Conservation (phyloP, 345 rosid species). For the Citrus hindsii region DNA sequence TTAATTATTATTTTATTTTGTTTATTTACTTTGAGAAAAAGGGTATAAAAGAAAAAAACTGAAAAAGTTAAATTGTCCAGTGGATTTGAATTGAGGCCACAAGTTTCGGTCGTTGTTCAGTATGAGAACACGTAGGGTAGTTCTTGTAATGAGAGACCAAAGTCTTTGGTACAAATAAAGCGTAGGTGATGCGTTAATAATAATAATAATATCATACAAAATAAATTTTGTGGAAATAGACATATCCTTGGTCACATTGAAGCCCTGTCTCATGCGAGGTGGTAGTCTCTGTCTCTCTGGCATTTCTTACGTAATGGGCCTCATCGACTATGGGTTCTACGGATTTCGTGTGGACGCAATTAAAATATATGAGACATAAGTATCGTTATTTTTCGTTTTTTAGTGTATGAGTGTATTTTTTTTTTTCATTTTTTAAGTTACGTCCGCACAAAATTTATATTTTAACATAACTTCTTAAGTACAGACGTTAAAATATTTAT, state of each 20-base stretch:
- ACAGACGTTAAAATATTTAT: too few species aligned
- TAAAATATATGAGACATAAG: too few species aligned
- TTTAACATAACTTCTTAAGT: too few species aligned
- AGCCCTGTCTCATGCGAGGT: conserved; percentile 50
- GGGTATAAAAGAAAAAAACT: not conserved
- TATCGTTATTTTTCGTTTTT: too few species aligned
- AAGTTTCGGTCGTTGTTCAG: not conserved
- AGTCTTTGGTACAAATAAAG: not conserved
- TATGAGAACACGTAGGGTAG: too few species aligned
- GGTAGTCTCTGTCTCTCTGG: conserved; percentile 39
- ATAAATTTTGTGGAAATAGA: not conserved
- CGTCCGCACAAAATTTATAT: accelerated
- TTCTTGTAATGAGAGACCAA: not conserved
- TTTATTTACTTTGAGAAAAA: not conserved
- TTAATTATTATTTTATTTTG: too few species aligned
- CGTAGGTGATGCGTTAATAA: not conserved
- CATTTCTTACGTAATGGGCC: conserved; percentile 26
- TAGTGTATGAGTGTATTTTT: too few species aligned
- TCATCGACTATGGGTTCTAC: not conserved
- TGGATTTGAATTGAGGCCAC: not conserved
- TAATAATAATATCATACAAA: not conserved
- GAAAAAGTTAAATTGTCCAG: not conserved
- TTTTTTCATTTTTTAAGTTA: too few species aligned
- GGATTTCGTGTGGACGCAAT: too few species aligned
- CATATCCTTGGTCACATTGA: conserved; percentile 15